Base-by-base conservation (phyloP, 371 early-diverging fungal genomes). In the Thermomucor indicae-seudaticae region DNA sequence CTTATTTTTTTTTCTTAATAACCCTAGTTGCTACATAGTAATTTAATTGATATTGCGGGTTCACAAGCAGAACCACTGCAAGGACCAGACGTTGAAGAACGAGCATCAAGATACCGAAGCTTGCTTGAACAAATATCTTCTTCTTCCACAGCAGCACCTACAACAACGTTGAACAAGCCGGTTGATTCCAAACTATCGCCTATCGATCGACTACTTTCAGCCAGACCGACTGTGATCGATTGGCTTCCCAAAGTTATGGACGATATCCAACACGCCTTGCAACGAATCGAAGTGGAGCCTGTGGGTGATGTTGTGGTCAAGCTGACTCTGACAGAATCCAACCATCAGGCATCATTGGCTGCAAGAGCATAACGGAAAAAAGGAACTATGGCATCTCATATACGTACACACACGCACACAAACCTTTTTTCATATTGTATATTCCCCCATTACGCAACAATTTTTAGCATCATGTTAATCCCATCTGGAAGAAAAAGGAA, bases 241-340 rank as follows among this genome's bases (percentile, higher is more conserved):
- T 65, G 62, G 66, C 41, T 77, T 23, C 61, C 64, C 55, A 67
- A 72, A 44, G 58, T 70, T 2, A 70, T 70, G 66, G 68, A 69
- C 43, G 67, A 71, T 42, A 56, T 73, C 17, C 65, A 69, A 19
- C 63, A 71, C 37, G 70, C 72, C 3, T 51, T 77, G 19, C 56
- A 65, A 12, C 60, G 56, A 20, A 64, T 77, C 35, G 57, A 73
- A 24, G 64, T 77, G 34, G 52, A 65, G 29, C 65, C 67, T 29
- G 70, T 67, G 8, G 74, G 74, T 22, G 72, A 77, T 19, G 67
- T 77, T 32, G 78, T 77, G 28, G 72, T 77, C 37, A 62, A 69
- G 20, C 53, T 77, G 23, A 77, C 69, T 6, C 57, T 67, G 63
- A 45, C 60, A 12, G 61, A 60, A n/a, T n/a, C n/a, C n/a, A n/a